Evolutionary conservation across 768 basidiomycete genomes (phyloP).

Genomic region (Agaricus subrufescens): DNA sequence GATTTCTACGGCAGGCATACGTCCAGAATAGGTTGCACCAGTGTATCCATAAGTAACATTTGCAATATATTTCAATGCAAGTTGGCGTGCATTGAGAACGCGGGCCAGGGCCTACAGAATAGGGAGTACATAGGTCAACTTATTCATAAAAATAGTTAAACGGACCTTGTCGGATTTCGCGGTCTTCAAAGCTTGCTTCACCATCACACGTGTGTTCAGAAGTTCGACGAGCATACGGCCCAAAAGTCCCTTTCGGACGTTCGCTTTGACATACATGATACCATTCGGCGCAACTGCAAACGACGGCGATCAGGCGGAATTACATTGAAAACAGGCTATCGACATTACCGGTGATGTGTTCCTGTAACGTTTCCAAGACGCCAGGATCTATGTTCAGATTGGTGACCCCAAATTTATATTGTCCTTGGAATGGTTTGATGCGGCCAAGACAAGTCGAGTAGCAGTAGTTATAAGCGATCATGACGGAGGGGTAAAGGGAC

Average conservation of each 20-base stretch:
- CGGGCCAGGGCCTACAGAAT: conserved; percentile 57
- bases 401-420: conserved; percentile 83
- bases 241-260: conserved; percentile 79
- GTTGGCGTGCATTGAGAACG: conserved; percentile 86
- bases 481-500: conserved; percentile 92
- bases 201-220: conserved; percentile 94
- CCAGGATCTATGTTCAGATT: conserved; percentile 67
- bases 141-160: not conserved
- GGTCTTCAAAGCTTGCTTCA: conserved; percentile 93
- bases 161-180: conserved; percentile 69
- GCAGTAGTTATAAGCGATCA: conserved; percentile 98
- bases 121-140: not conserved
- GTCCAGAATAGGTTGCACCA: conserved; percentile 87
- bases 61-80: conserved; percentile 89
- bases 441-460: conserved; percentile 96
- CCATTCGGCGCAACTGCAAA: conserved; percentile 88
- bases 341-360: conserved; percentile 69
- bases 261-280: conserved; percentile 86
- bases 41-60: conserved; percentile 98
- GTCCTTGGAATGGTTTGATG: conserved; percentile 79
- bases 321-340: not conserved
- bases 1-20: conserved; percentile 98
- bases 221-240: conserved; percentile 91
- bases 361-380: conserved; percentile 61
- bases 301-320: not conserved